These are phyloP conservation scores for Cutaneotrichosporon curvatum DNA, from an alignment of 1,284 basidiomycete genomes.

Conservation along the genomic window DNA sequence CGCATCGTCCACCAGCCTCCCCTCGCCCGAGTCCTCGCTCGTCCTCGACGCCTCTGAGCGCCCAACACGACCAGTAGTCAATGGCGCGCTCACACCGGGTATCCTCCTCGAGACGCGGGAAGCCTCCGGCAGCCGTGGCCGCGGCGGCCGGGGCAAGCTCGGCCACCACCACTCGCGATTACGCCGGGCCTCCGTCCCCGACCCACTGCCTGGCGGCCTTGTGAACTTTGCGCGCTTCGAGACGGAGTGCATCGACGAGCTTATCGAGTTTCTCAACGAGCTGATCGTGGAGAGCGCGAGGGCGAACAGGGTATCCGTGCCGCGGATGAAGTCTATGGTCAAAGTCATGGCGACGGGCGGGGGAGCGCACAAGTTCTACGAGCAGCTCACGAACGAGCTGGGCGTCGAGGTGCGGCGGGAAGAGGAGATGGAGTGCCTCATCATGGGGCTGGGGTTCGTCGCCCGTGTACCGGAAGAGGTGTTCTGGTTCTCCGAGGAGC, in stretches of 20 bases:
- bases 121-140: conserved; percentile 31
- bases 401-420: conserved; percentile 80
- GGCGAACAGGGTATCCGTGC: conserved; percentile 80
- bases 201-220: conserved; percentile 88
- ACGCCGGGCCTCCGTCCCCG: conserved; percentile 57
- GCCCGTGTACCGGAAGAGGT: conserved; percentile 93
- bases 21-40: conserved; percentile 26
- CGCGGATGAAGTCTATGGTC: conserved; percentile 85
- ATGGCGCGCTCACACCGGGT: conserved; percentile 75
- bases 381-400: conserved; percentile 66
- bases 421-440: conserved; percentile 99
- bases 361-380: conserved; percentile 90
- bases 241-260: conserved; percentile 78
- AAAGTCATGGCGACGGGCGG: conserved; percentile 98
- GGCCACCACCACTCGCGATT: conserved; percentile 54
- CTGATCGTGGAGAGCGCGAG: conserved; percentile 80
- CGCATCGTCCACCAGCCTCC: conserved; percentile 14
- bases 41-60: conserved; percentile 26
- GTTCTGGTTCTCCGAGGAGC: conserved; percentile 97
- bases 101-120: conserved; percentile 36
- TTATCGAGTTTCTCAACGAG: conserved; percentile 78
- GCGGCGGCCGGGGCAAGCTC: conserved; percentile 2
- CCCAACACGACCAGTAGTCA: conserved; percentile 47
- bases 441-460: conserved; percentile 94
- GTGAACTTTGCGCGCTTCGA: conserved; percentile 98